Base-by-base conservation (phyloP, 352 stramenopile genomes). In the Blastocystis sp. region DNA sequence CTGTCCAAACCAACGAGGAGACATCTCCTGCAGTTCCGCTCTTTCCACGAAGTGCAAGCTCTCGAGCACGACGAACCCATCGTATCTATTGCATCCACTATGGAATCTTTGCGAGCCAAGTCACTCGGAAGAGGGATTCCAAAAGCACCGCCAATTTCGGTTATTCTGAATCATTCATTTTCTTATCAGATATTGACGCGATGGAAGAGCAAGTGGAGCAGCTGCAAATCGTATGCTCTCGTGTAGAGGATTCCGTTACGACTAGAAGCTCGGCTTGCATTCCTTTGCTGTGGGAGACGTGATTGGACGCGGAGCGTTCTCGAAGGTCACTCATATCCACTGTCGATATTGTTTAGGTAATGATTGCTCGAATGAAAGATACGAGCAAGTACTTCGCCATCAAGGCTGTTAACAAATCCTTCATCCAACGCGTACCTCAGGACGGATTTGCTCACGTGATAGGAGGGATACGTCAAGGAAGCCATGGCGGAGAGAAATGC, bases 401-500 rank as follows among this genome's bases (percentile, higher is more conserved):
- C 26, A 92, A 92, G 81, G 69, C 91, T 55, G 45, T 92, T 31
- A 91, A 91, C 21, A 92, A 91, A 33, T 37, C 78, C 33, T 88
- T 88, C 60, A 88, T 88, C n/a, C 19, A 21, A 37, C 79, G 63
- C 24, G 78, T 88, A 78, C 19, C n/a, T n/a, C n/a, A n/a, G n/a
- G n/a, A n/a, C n/a, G n/a, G n/a, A n/a, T n/a, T n/a, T n/a, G n/a
- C n/a, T n/a, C n/a, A n/a, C n/a, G n/a, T n/a, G n/a, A 24, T 90
- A 92, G 76, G 90, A 92, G 33, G 80, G 71, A 77, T 91, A 92
- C 29, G 45, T 82, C 2, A 59, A 90, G 24, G 78, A 69, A 21
- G 91, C 92, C 24, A 91, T 91, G 33, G 91, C 88, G 45, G 91
- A 92, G 63, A 74, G 88, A 26, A 91, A 92, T 60, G 91, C 92